Base-by-base conservation (phyloP, 371 early-diverging fungal genomes). In the Circinella minor region DNA sequence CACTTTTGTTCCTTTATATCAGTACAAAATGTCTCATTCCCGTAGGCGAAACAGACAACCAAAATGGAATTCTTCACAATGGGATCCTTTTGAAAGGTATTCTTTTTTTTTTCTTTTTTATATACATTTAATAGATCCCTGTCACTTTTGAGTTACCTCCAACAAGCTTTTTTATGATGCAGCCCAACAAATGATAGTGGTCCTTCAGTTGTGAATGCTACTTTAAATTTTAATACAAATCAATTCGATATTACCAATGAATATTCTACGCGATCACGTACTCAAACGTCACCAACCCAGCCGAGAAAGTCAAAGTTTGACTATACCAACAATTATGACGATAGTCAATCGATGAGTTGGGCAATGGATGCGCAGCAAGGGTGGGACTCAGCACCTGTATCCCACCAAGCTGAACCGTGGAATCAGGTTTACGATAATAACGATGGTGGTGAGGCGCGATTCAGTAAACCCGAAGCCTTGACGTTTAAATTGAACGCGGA, bases 401-500 rank as follows among this genome's bases (percentile, higher is more conserved):
- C 36, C 0, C 38, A 65, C 36, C 36, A 66, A 27, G 37, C 20
- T 0, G 68, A 63, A 8, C 59, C 57, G 1, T 70, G 70, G 70
- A 57, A 37, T n/a, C 67, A 64, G 13, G 17, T 67, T 2, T 37
- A 18, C 36, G 11, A 48, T 14, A 39, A 17, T 27, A 39, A 49
- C 5, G 3, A 34, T 18, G 63, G 20, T 15, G 20, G 20, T 15
- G 48, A 69, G 14, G 39, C 69, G 2, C 63, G 70, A 17, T 70
- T 51, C 65, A 74, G 70, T 20, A 57, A 62, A 46, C 62, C 4
- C 18, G 49, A 43, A 15, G n/a, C 43, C 36, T 5, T n/a, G 62
- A 59, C 68, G 17, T 75, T 75, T 37, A 55, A 63, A 51, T 49
- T 78, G 27, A 81, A 81, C 61, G 36, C 71, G 15, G 79, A 78